A percentile compares a stretch with the other conserved stretches of the same genome.
Evolutionary conservation across 1,284 basidiomycete genomes (phyloP).

Genomic region (Gymnopus androsaceus): DNA sequence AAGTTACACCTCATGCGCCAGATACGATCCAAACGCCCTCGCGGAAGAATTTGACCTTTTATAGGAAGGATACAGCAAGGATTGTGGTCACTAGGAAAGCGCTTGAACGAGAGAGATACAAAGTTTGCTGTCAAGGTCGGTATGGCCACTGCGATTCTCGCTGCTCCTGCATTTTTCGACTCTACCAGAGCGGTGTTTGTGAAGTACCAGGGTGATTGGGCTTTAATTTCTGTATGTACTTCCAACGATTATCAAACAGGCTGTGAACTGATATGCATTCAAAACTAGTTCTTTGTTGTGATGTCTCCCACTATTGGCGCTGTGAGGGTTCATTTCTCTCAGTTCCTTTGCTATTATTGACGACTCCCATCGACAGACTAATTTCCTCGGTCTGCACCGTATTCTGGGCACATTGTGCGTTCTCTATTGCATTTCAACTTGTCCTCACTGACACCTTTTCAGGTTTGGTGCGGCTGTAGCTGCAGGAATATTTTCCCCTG

Average conservation of each 20-base stretch:
- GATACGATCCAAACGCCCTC: constrained; percentile 83
- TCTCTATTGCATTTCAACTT: neutral
- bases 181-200: constrained; percentile 77
- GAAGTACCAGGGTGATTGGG: constrained; percentile 90
- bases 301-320: constrained; percentile 88
- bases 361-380: constrained; percentile 57
- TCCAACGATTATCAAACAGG: too few species aligned
- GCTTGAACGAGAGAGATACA: constrained; percentile 73
- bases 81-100: constrained; percentile 77
- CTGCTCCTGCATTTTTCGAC: constrained; percentile 86
- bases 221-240: constrained; percentile 78
- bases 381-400: constrained; percentile 77
- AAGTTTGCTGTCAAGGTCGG: constrained; percentile 91
- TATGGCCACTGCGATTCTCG: constrained; percentile 77
- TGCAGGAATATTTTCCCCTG: constrained; percentile 64
- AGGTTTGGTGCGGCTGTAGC: constrained; percentile 84
- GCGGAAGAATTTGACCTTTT: constrained; percentile 54
- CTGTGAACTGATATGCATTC: neutral
- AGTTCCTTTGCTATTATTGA: neutral
- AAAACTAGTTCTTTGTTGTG: constrained; percentile 76
- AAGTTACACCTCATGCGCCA: constrained; percentile 78
- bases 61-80: constrained; percentile 64
- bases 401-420: constrained; percentile 83
- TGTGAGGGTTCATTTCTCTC: constrained; percentile 42
- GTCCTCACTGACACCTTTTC: constrained; percentile 10